Evolutionary conservation across 208 protist genomes (phyloP), one percentile per base, ranked within the genome.

Genomic region (Trypanosoma melophagium): DNA sequence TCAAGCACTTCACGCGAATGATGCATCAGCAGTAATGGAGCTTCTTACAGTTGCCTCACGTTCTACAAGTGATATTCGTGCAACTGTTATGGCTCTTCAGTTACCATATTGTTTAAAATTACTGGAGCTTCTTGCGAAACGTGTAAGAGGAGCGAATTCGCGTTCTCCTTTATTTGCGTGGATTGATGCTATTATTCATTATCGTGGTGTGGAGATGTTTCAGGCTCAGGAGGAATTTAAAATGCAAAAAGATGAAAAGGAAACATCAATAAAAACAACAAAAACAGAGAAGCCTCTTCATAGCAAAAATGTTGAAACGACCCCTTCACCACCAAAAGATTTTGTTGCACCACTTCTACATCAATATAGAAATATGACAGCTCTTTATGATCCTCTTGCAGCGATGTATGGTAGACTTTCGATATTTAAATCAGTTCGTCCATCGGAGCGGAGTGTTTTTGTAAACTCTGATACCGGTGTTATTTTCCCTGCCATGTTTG

Each of bases 1-100:
- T 60, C 89, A 95, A 59, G 89, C 89, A 14, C 78, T 95, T 21
- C 89, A 95, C 68, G 86, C 86, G 21, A 79, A 81, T 66, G 89
- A 95, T 66, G 71, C 65, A 5, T 74, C 86, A 0, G 83, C 84
- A 19, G 85, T 92, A 66, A 92, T 92, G 83, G 86, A 95, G 66
- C 79, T 95, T 45, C 76, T 95, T 22, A 87, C 66, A 50, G 76
- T 95, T 44, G 76, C 86, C 21, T 78, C 77, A 9, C 79, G 83
- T 14, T 82, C 78, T 12, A 24, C 64, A 0, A 70, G 67, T 45
- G 85, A 83, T 59, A 85, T 88, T 71, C 79, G 81, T 16, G 81
- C 81, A 13, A 92, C 86, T 22, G 74, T 92, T 16, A 68, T 84
- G 60, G 74, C 75, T 2, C 78, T 93, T 47, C 86, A 95, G 64